Base-by-base conservation (phyloP, 805 yeast species). In the Candida silvatica region DNA sequence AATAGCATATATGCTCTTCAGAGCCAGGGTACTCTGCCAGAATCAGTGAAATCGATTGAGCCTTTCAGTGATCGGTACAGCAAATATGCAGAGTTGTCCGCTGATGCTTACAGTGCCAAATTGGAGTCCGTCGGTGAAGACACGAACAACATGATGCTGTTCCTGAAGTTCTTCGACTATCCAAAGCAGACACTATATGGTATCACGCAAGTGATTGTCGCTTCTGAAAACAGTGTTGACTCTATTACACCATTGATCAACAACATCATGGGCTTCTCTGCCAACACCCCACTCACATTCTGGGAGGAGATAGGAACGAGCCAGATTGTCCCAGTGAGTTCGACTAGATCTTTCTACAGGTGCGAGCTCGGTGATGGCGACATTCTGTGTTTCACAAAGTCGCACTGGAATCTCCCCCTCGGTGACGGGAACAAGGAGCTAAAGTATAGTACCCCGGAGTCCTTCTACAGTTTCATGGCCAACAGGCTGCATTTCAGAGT, bases 341-440 rank as follows among this genome's bases (percentile, higher is more conserved):
- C 52, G 6, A 39, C 44, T n/a, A 45, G 46, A 23, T 62, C 75
- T 2, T 72, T 73, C 48, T 71, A 68, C 43, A 68, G 71, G 38
- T 59, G 68, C 26, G 92, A 83, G 44, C 50, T 82, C 15, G 63
- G 66, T 5, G 71, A 67, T 38, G 94, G 94, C 46, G 94, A 83
- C 49, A 79, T 83, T 12, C 51, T 83, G 19, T 57, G 63, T 31
- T 47, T 55, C 35, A 45, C 55, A 6, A 46, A 49, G 18, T 44
- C 49, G 4, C 38, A 39, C 3, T 35, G 43, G 30, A 39, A 36
- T 8, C 42, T 43, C 12, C 9, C n/a, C 5, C 17, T 25, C 11
- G 16, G 35, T 4, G 34, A 23, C 4, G 22, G 38, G 1, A 15
- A 23, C 6, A 19, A 30, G 3, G 6, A 16, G 9, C 5, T 34